Evolutionary conservation across 2,329 filamentous ascomycete species (phyloP).

Genomic region (Canariomyces notabilis): DNA sequence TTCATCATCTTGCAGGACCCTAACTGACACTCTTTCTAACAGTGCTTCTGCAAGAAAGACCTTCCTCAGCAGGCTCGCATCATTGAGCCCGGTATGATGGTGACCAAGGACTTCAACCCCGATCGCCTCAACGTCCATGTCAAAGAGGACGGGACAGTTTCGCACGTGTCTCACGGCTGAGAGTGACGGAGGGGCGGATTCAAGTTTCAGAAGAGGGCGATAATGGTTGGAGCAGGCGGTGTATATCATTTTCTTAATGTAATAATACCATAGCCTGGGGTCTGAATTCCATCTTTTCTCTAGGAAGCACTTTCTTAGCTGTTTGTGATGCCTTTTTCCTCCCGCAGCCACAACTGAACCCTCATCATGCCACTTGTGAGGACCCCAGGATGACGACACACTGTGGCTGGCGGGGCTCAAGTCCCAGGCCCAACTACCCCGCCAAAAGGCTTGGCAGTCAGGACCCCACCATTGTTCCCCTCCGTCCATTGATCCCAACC

Average conservation of each 20-base stretch:
- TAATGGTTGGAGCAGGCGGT: not conserved
- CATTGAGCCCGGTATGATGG: constrained; percentile 51
- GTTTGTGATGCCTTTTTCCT: not conserved
- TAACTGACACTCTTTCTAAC: constrained; percentile 2
- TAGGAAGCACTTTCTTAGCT: not conserved
- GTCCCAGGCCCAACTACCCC: constrained; percentile 10
- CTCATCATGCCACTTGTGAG: no score
- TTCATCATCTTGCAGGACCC: no score
- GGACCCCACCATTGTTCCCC: constrained; percentile 12
- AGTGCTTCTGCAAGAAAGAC: constrained; percentile 58
- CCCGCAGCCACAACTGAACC: not conserved
- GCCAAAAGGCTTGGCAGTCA: constrained; percentile 14
- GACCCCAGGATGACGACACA: constrained; percentile 18
- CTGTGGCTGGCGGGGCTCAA: constrained; percentile 1
- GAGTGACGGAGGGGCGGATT: not conserved
- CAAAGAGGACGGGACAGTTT: constrained; percentile 55
- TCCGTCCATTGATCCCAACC: constrained; percentile 7
- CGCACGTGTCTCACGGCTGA: constrained; percentile 53
- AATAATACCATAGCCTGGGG: not conserved
- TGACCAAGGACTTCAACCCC: constrained; percentile 52
- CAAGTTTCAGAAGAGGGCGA: not conserved
- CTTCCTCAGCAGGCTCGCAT: constrained; percentile 53
- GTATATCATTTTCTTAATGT: not conserved
- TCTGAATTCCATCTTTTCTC: not conserved
- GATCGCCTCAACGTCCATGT: constrained; percentile 56